A percentile compares a stretch with the other conserved stretches of the same genome.
Evolutionary conservation across 2,329 filamentous ascomycete species (phyloP).

Genomic region (Cryphonectria japonica): DNA sequence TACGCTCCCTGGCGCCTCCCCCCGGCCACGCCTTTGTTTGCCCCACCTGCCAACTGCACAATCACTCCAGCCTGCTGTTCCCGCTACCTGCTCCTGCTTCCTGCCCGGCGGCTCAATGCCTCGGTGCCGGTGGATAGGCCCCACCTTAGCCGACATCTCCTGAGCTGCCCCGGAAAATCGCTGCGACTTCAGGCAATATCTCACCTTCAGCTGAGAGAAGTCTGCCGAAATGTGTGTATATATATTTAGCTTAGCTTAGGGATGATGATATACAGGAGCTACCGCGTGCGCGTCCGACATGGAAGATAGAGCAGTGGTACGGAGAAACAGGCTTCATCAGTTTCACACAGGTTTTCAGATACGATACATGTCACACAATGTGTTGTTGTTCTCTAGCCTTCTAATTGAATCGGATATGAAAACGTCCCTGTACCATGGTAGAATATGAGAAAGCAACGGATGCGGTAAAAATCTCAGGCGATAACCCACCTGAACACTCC

Average conservation of each 20-base stretch:
- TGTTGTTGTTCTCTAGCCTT: not conserved
- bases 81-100: not conserved
- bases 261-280: not conserved
- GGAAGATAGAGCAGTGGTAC: not conserved
- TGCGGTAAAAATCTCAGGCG: not conserved
- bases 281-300: not conserved
- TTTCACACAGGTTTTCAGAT: not conserved
- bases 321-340: not conserved
- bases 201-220: not conserved
- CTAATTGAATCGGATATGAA: not conserved
- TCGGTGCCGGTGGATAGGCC: not conserved
- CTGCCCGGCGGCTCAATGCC: not conserved
- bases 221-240: not conserved
- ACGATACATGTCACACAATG: not conserved
- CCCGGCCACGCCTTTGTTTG: conserved; percentile 11
- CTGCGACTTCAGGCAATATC: not conserved
- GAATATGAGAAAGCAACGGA: not conserved
- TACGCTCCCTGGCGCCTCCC: not conserved
- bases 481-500: not conserved
- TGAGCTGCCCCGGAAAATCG: not conserved
- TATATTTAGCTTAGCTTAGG: not conserved
- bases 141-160: not conserved
- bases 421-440: not conserved
- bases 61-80: conserved; percentile 1
- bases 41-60: conserved; percentile 5